These are phyloP conservation scores for Sistotremastrum niveocremeum DNA, from an alignment of 768 basidiomycete species.

Conservation along the genomic window DNA sequence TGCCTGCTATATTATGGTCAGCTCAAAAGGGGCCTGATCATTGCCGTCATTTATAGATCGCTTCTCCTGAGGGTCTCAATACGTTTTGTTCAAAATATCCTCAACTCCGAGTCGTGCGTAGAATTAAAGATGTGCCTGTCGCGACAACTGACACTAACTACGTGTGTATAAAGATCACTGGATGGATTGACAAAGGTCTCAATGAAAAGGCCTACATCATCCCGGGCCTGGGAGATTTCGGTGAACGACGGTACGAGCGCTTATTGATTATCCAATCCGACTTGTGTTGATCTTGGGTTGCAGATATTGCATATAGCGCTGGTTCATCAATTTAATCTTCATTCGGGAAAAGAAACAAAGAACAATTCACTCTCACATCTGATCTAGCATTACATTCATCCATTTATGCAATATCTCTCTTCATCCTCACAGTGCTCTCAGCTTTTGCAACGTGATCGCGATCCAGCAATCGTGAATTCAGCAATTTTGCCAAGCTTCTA, in stretches of 20 bases:
- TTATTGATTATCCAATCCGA: too few species aligned
- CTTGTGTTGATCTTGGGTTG: too few species aligned
- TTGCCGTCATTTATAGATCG: slow-evolving; percentile 39
- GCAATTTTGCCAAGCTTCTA: too few species aligned
- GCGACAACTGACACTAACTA: neutral
- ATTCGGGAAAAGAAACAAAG: too few species aligned
- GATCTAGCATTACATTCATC: too few species aligned
- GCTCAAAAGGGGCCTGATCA: neutral
- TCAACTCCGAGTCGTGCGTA: slow-evolving; percentile 58
- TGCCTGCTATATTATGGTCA: slow-evolving; percentile 9
- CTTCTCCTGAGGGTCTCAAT: slow-evolving; percentile 79
- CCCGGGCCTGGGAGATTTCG: slow-evolving; percentile 95
- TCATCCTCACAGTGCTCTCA: too few species aligned
- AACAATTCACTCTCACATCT: too few species aligned
- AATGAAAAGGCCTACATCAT: slow-evolving; percentile 87
- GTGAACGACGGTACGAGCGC: slow-evolving; percentile 56
- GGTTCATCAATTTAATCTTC: too few species aligned
- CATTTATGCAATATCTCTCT: too few species aligned
- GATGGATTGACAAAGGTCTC: slow-evolving; percentile 89
- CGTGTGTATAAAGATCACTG: slow-evolving; percentile 51
- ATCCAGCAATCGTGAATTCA: too few species aligned
- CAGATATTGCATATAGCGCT: too few species aligned
- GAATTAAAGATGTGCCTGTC: neutral
- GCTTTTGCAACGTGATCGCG: too few species aligned
- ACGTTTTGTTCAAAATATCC: slow-evolving; percentile 71